Conservation (phyloP, 306 rosid species). For the Malus asiatica region DNA sequence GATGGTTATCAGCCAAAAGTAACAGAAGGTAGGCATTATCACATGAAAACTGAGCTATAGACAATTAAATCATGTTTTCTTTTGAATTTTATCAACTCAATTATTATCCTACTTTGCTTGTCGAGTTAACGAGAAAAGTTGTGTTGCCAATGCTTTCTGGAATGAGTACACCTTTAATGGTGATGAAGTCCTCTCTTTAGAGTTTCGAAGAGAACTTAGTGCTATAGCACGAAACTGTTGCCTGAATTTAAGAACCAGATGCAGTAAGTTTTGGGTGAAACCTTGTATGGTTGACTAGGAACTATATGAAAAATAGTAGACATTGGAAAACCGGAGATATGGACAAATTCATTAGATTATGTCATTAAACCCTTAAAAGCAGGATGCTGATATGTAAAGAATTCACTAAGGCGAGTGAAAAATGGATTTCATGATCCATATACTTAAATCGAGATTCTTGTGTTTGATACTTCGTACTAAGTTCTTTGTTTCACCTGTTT, state of each 20-base stretch:
- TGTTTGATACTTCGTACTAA: not conserved
- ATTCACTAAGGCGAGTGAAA: not conserved
- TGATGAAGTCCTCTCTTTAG: not conserved
- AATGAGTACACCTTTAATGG: not conserved
- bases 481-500: not conserved
- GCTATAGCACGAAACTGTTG: not conserved
- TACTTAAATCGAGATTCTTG: not conserved
- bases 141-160: not conserved
- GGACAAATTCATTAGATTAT: not conserved
- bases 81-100: not conserved
- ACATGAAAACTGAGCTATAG: constrained; percentile 2
- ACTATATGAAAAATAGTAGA: not conserved
- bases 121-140: constrained; percentile 1
- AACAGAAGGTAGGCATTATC: constrained; percentile 62
- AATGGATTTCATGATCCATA: not conserved
- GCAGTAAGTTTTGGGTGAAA: not conserved
- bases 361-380: not conserved
- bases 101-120: constrained; percentile 4
- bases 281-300: not conserved
- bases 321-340: not conserved
- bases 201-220: not conserved
- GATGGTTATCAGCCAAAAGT: constrained; percentile 84
- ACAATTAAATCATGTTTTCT: not conserved
- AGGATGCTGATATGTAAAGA: not conserved
- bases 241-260: not conserved